Percentiles rank a stretch among this genome's conserved stretches.
phyloP scores from a whole-genome alignment of 2,329 filamentous ascomycete species.

The Trichoderma sp. region DNA sequence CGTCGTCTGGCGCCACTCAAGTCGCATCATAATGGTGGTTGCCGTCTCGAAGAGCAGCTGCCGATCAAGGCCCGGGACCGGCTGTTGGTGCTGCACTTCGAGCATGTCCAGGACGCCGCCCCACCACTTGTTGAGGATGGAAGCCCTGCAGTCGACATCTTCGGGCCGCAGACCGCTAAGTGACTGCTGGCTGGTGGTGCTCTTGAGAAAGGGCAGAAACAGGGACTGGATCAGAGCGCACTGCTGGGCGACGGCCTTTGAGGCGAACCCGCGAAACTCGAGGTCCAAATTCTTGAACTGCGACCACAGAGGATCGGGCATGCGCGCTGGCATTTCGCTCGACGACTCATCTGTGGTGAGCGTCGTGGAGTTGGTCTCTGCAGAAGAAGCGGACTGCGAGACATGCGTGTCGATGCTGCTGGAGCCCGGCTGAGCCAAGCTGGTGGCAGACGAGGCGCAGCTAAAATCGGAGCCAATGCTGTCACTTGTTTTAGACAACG shows the following conservation, averaged over 20 bases:
- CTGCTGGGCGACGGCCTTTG: constrained; percentile 70
- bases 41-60: constrained; percentile 76
- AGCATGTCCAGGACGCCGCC: constrained; percentile 76
- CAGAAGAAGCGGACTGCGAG: constrained; percentile 38
- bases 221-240: constrained; percentile 70
- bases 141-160: constrained; percentile 75
- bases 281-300: constrained; percentile 54
- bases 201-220: constrained; percentile 74
- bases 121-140: constrained; percentile 91
- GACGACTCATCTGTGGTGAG: constrained; percentile 45
- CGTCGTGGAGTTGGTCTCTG: constrained; percentile 36
- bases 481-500: constrained; percentile 39
- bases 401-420: constrained; percentile 36
- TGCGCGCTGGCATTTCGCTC: constrained; percentile 41
- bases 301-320: constrained; percentile 54
- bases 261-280: constrained; percentile 57
- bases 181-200: constrained; percentile 65
- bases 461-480: constrained; percentile 42
- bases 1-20: constrained; percentile 78
- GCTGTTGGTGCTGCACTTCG: constrained; percentile 63
- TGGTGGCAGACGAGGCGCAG: constrained; percentile 47
- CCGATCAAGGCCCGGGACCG: constrained; percentile 79
- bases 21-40: constrained; percentile 79
- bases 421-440: constrained; percentile 42
- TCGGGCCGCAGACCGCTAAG: constrained; percentile 65